Evolutionary conservation across 1,284 basidiomycete genomes (phyloP).

Genomic region (Leccinum angustisporum): DNA sequence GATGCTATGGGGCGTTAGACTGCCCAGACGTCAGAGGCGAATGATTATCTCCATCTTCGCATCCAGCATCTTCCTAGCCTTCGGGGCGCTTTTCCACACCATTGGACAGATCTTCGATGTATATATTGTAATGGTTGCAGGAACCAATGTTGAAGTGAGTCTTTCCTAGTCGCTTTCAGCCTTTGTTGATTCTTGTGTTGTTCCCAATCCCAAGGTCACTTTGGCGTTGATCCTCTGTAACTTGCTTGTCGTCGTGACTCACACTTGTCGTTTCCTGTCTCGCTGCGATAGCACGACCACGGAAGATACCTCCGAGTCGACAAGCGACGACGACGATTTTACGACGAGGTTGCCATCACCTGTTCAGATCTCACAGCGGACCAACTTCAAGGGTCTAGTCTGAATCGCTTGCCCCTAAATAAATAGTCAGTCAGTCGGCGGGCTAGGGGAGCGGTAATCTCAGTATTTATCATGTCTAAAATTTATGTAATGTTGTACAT

Average conservation of each 20-base stretch:
- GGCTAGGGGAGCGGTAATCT: not conserved
- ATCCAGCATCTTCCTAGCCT: conserved; percentile 10
- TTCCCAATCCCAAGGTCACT: conserved; percentile 2
- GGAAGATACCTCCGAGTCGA: not conserved
- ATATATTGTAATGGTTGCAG: not conserved
- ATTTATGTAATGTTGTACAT: not conserved
- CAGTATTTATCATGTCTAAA: not conserved
- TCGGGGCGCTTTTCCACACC: conserved; percentile 10
- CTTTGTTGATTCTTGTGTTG: not conserved
- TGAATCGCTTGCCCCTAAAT: not conserved
- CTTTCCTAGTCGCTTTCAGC: not conserved
- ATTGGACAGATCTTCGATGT: conserved; percentile 4
- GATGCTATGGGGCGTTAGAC: conserved; percentile 16
- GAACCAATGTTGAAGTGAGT: conserved; percentile 10
- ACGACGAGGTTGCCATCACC: not conserved
- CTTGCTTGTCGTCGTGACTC: conserved; percentile 23
- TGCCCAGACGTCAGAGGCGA: conserved; percentile 15
- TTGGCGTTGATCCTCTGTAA: conserved; percentile 19
- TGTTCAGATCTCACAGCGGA: not conserved
- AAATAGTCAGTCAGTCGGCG: not conserved
- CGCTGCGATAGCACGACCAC: not conserved
- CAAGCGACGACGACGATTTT: not conserved
- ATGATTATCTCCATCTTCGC: conserved; percentile 18
- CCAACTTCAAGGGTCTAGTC: not conserved
- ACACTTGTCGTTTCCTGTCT: conserved; percentile 6